Percentiles rank a stretch among this genome's conserved stretches.
Conservation (phyloP, 2,329 filamentous ascomycete genomes). For the Fusarium sp. region DNA sequence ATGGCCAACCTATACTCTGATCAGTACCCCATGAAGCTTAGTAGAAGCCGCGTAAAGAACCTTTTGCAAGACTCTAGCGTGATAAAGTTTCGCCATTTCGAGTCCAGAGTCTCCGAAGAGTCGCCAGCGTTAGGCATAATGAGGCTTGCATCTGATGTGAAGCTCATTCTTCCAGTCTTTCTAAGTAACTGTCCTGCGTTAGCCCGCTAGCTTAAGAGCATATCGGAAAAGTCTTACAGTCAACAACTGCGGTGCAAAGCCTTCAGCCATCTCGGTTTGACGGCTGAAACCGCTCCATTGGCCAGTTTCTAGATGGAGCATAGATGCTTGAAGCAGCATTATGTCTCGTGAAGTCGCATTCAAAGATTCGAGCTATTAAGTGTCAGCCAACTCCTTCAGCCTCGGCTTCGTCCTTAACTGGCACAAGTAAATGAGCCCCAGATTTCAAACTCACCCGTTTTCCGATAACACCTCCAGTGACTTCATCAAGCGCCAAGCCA, state of each 20-base stretch:
- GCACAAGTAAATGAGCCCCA: neutral
- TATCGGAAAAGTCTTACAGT: conserved; percentile 23
- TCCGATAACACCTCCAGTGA: conserved; percentile 25
- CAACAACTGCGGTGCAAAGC: conserved; percentile 32
- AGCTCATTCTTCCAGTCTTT: conserved; percentile 34
- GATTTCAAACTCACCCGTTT: conserved; percentile 29
- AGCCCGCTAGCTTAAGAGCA: conserved; percentile 6
- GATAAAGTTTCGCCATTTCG: conserved; percentile 39
- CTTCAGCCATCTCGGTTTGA: conserved; percentile 38
- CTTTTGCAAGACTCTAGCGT: conserved; percentile 41
- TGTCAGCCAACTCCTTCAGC: neutral
- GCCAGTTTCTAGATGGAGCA: conserved; percentile 41
- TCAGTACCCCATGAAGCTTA: conserved; percentile 18
- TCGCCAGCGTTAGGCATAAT: conserved; percentile 29
- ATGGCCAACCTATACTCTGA: conserved; percentile 33
- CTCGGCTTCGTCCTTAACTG: neutral
- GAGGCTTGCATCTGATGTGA: conserved; percentile 32
- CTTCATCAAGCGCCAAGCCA: conserved; percentile 38
- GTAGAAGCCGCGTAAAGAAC: conserved; percentile 11
- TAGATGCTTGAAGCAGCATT: conserved; percentile 39
- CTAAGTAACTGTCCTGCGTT: conserved; percentile 36
- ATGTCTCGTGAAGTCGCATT: conserved; percentile 26
- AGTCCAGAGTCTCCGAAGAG: conserved; percentile 32
- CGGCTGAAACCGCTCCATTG: conserved; percentile 41
- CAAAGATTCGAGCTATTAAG: conserved; percentile 28